A percentile compares a stretch with the other conserved stretches of the same genome.
Evolutionary conservation across 805 yeast species (phyloP).

Genomic region (Grigorovia yakushimaensis): DNA sequence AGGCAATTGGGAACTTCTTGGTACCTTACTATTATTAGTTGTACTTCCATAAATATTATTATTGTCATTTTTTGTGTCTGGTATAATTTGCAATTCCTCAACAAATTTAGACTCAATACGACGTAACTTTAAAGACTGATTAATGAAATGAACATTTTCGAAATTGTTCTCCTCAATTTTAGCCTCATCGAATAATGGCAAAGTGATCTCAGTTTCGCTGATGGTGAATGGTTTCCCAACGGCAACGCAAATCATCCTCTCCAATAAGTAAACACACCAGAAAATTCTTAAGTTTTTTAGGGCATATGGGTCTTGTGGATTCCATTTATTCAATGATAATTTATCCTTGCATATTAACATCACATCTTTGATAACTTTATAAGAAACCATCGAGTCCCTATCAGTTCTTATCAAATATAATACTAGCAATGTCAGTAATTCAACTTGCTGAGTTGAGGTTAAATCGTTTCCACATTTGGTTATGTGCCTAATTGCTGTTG

Average conservation of each 20-base stretch:
- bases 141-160: slow-evolving; percentile 38
- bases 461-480: slow-evolving; percentile 36
- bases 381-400: slow-evolving; percentile 45
- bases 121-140: slow-evolving; percentile 46
- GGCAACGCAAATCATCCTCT: slow-evolving; percentile 50
- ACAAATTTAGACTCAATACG: slow-evolving; percentile 53
- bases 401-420: slow-evolving; percentile 52
- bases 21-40: slow-evolving; percentile 8
- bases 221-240: slow-evolving; percentile 51
- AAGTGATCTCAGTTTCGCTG: slow-evolving; percentile 38
- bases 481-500: slow-evolving; percentile 50
- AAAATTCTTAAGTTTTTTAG: slow-evolving; percentile 43
- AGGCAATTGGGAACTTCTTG: slow-evolving; percentile 34
- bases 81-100: slow-evolving; percentile 38
- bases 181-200: slow-evolving; percentile 43
- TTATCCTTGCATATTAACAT: slow-evolving; percentile 34
- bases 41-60: background rate
- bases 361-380: slow-evolving; percentile 44
- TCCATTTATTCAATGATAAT: slow-evolving; percentile 21
- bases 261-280: slow-evolving; percentile 54
- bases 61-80: slow-evolving; percentile 10
- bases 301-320: slow-evolving; percentile 16
- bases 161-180: slow-evolving; percentile 16
- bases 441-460: slow-evolving; percentile 38
- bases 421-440: slow-evolving; percentile 41